Evolutionary conservation across 2,329 filamentous ascomycete genomes (phyloP).

Genomic region (Aureobasidium pullulans): DNA sequence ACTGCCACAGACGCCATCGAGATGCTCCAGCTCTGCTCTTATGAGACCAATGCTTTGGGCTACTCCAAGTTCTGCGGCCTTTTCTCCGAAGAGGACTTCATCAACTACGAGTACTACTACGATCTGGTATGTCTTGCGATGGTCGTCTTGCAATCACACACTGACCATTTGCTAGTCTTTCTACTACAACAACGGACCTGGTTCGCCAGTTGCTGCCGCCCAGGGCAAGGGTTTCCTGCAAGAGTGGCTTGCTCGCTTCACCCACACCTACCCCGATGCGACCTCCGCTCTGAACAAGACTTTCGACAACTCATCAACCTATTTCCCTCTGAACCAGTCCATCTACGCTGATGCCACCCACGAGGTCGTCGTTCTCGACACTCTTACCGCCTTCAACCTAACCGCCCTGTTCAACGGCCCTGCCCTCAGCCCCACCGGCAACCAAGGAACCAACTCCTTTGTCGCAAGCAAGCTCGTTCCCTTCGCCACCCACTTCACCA

Average conservation of each 20-base stretch:
- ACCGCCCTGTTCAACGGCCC: slow-evolving; percentile 7
- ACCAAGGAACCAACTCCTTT: slow-evolving; percentile 2
- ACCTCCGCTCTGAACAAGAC: slow-evolving; percentile 3
- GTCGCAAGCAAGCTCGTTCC: slow-evolving; percentile 10
- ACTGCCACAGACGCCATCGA: not conserved
- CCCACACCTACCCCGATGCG: slow-evolving; percentile 7
- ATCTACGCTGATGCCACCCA: slow-evolving; percentile 12
- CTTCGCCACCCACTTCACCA: slow-evolving; percentile 13
- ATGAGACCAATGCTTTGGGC: slow-evolving; percentile 10
- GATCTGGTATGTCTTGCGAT: not conserved
- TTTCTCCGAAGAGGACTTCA: slow-evolving; percentile 4
- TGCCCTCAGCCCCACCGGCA: not conserved
- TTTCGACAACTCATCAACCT: not conserved
- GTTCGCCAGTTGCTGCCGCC: slow-evolving; percentile 5
- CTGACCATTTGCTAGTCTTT: not conserved
- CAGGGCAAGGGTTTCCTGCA: slow-evolving; percentile 9
- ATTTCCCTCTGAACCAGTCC: slow-evolving; percentile 11
- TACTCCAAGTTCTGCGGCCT: slow-evolving; percentile 12
- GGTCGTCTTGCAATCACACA: not conserved
- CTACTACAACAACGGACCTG: slow-evolving; percentile 13
- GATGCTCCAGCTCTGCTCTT: slow-evolving; percentile 9
- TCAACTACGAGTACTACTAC: slow-evolving; percentile 14
- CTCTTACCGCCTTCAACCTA: slow-evolving; percentile 7
- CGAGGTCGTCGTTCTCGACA: slow-evolving; percentile 10
- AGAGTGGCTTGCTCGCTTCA: slow-evolving; percentile 11